These are phyloP conservation scores for Aspergillus sclerotialis DNA, from an alignment of 2,329 filamentous ascomycete genomes.

Conservation along the genomic window DNA sequence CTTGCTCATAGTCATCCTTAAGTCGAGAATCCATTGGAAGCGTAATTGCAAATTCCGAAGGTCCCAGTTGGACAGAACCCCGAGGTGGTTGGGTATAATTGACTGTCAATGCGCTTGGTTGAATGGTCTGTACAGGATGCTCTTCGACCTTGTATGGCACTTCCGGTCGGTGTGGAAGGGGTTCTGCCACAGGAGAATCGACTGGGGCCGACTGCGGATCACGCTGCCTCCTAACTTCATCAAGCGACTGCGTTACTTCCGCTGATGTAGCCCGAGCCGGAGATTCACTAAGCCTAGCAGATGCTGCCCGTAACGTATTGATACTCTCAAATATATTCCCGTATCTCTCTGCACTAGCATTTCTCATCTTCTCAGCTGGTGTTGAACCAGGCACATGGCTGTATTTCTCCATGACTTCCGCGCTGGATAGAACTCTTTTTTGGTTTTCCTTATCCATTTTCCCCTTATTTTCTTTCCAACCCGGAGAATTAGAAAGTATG, in stretches of 20 bases:
- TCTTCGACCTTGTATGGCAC: slow-evolving; percentile 16
- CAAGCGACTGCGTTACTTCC: background rate
- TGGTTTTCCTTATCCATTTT: slow-evolving; percentile 15
- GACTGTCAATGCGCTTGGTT: slow-evolving; percentile 30
- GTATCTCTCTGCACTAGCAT: slow-evolving; percentile 21
- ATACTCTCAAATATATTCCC: slow-evolving; percentile 7
- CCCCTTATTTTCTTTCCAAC: background rate
- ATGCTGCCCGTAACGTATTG: slow-evolving; percentile 22
- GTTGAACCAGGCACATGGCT: slow-evolving; percentile 22
- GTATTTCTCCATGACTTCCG: slow-evolving; percentile 19
- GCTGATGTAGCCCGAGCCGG: background rate
- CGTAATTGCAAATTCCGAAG: slow-evolving; percentile 34
- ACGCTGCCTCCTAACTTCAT: slow-evolving; percentile 23
- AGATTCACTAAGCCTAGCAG: slow-evolving; percentile 7
- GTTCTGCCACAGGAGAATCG: slow-evolving; percentile 10
- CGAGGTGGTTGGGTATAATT: slow-evolving; percentile 16
- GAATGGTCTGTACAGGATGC: slow-evolving; percentile 26
- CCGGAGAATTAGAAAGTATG: too few species aligned
- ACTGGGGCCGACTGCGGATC: slow-evolving; percentile 10
- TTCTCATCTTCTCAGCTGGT: slow-evolving; percentile 24
- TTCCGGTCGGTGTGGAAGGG: slow-evolving; percentile 20
- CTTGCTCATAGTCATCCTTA: slow-evolving; percentile 35
- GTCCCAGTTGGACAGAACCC: slow-evolving; percentile 29
- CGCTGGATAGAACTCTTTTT: slow-evolving; percentile 10
- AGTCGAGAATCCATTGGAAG: slow-evolving; percentile 39